Evolutionary conservation across 768 basidiomycete species (phyloP), one percentile per base, ranked within the genome.

Genomic region (Mycena indigotica): DNA sequence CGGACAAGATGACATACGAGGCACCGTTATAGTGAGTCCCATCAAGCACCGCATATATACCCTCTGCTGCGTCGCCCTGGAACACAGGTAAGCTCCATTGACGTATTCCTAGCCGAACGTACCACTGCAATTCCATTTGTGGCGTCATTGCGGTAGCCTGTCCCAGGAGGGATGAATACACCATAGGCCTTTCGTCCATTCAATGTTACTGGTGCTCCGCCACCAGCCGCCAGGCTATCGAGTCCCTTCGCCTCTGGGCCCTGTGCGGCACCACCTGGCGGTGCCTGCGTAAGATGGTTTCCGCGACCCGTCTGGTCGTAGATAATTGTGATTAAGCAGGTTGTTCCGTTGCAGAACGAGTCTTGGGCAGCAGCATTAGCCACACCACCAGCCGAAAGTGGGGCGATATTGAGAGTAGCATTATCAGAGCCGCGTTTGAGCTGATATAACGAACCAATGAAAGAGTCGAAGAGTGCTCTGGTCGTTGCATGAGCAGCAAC

Each of bases 291-390:
- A 23, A 46, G 44, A 23, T 21, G 10, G 44, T 46, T 46, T 13
- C 19, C 49, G 12, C 13, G 55, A 21, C 44, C 44, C 16, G 44
- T 15, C 44, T 46, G 44, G 44, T 56, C 55, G 55, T 52, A 56
- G 55, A 56, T 56, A 23, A 52, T 56, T n/a, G 50, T 49, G 28
- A 56, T 56, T 45, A 32, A 10, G 35, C 35, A 38, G 35, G 35
- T 38, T 38, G 35, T 38, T 38, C 35, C 35, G 12, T 38, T 23
- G 17, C 30, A 49, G 48, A 48, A 57, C 3, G 51, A 53, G 56
- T 57, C 56, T 40, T 57, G 56, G 17, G 12, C 46, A 48, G 49
- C 51, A 21, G 56, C 56, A 40, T 57, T 52, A n/a, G 56, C 56
- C 5, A 57, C 56, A 52, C 56, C 56, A 21, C 56, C 56, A 3